These are phyloP conservation scores for Marasmius sp. DNA, from an alignment of 1,284 basidiomycete genomes.

Conservation along the genomic window DNA sequence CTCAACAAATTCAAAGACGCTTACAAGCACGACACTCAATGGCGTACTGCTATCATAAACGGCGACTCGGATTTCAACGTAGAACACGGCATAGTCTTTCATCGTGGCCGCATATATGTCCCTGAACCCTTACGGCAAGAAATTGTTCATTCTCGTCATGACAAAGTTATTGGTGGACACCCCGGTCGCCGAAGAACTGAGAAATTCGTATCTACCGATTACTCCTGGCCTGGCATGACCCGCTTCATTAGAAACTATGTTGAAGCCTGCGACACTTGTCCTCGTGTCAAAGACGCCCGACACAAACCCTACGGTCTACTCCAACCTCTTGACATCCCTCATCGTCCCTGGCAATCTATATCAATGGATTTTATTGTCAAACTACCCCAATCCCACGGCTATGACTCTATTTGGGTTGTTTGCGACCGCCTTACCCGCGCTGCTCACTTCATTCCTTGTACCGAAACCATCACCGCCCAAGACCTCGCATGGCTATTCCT, in stretches of 20 bases:
- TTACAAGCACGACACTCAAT: background rate
- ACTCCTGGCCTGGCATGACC: constrained; percentile 18
- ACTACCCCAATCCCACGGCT: constrained; percentile 27
- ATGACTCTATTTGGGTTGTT: constrained; percentile 31
- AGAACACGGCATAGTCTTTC: constrained; percentile 9
- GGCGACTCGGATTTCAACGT: background rate
- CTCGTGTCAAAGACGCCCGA: background rate
- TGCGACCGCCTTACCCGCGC: constrained; percentile 37
- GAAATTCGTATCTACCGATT: background rate
- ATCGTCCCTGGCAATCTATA: constrained; percentile 28
- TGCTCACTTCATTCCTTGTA: constrained; percentile 33
- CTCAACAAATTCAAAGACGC: background rate
- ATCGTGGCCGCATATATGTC: constrained; percentile 11
- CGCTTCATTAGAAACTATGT: constrained; percentile 9
- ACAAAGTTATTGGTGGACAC: constrained; percentile 9
- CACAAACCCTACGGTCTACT: constrained; percentile 1
- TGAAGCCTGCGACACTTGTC: background rate
- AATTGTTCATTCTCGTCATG: constrained; percentile 11
- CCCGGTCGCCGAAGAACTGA: constrained; percentile 13
- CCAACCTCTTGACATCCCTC: constrained; percentile 19
- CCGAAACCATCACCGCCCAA: constrained; percentile 25
- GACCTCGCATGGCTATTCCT: constrained; percentile 20
- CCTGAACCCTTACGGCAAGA: no score
- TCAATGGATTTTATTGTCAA: constrained; percentile 35
- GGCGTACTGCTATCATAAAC: background rate